These are phyloP conservation scores for Geotrichum aggregatum DNA, from an alignment of 1,139 yeast genomes.

Conservation along the genomic window DNA sequence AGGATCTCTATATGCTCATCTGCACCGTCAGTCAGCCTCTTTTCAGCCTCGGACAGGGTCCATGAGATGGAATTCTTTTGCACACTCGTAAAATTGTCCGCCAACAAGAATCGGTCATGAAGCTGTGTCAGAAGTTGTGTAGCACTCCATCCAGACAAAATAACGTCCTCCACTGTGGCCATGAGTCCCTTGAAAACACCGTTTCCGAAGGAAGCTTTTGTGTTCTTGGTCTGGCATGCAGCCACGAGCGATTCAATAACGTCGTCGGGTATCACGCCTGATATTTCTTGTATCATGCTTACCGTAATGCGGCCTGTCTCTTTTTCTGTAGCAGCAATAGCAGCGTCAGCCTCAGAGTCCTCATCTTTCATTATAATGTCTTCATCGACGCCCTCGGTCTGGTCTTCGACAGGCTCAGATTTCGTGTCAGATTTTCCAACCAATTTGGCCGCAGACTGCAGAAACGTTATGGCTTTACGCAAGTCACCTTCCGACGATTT, in stretches of 20 bases:
- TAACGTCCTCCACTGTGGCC: slow-evolving; percentile 49
- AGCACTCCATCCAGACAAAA: slow-evolving; percentile 83
- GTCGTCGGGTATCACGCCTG: slow-evolving; percentile 74
- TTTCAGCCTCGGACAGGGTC: slow-evolving; percentile 70
- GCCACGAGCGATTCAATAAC: slow-evolving; percentile 47
- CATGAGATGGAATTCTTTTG: slow-evolving; percentile 64
- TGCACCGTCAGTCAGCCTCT: slow-evolving; percentile 74
- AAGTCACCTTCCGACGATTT: slow-evolving; percentile 79
- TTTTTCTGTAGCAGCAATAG: slow-evolving; percentile 18
- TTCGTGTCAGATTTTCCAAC: slow-evolving; percentile 31
- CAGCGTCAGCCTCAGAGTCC: slow-evolving; percentile 22
- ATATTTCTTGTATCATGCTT: slow-evolving; percentile 60
- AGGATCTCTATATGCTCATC: slow-evolving; percentile 85
- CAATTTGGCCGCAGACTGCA: slow-evolving; percentile 81
- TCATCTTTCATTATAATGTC: slow-evolving; percentile 29
- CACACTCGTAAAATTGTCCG: slow-evolving; percentile 49
- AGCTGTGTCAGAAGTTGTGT: slow-evolving; percentile 72
- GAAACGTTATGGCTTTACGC: slow-evolving; percentile 83
- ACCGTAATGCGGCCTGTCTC: slow-evolving; percentile 41
- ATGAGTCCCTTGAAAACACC: slow-evolving; percentile 39
- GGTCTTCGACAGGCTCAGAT: slow-evolving; percentile 32
- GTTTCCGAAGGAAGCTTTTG: slow-evolving; percentile 14
- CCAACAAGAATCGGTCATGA: slow-evolving; percentile 66
- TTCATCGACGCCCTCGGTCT: slow-evolving; percentile 25
- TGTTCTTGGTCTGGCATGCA: slow-evolving; percentile 32